A percentile compares a stretch with the other conserved stretches of the same genome.
Evolutionary conservation across 148 eudicot species (phyloP).

Genomic region (Diospyros lotus): DNA sequence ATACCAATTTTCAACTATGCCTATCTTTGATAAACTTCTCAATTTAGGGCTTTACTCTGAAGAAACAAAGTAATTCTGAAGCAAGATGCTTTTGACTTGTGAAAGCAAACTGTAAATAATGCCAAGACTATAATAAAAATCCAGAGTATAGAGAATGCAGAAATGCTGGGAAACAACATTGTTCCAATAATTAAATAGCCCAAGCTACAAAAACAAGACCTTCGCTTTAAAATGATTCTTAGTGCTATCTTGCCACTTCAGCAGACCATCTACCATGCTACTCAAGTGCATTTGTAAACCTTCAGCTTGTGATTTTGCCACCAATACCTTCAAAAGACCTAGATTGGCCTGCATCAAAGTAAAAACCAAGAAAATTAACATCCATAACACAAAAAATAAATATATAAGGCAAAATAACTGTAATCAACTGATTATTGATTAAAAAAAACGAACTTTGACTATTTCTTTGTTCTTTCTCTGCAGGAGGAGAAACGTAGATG

Average conservation of each 20-base stretch:
- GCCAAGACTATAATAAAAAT: neutral
- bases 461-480: constrained; percentile 83
- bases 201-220: constrained; percentile 34
- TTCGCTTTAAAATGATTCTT: constrained; percentile 94
- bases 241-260: constrained; percentile 73
- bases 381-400: neutral
- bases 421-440: neutral
- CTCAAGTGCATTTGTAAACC: constrained; percentile 58
- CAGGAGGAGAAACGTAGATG: constrained; percentile 76
- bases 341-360: constrained; percentile 67
- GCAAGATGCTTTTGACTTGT: neutral
- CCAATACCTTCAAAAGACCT: constrained; percentile 88
- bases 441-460: constrained; percentile 44
- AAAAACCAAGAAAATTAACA: constrained; percentile 1
- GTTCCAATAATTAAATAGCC: neutral
- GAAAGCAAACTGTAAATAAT: neutral
- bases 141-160: neutral
- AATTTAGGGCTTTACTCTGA: neutral
- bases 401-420: neutral
- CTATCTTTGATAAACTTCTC: neutral
- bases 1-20: neutral
- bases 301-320: constrained; percentile 84
- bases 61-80: neutral
- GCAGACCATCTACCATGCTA: constrained; percentile 66
- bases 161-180: neutral